phyloP scores from a whole-genome alignment of 345 rosid genomes.

The Draba incana region DNA sequence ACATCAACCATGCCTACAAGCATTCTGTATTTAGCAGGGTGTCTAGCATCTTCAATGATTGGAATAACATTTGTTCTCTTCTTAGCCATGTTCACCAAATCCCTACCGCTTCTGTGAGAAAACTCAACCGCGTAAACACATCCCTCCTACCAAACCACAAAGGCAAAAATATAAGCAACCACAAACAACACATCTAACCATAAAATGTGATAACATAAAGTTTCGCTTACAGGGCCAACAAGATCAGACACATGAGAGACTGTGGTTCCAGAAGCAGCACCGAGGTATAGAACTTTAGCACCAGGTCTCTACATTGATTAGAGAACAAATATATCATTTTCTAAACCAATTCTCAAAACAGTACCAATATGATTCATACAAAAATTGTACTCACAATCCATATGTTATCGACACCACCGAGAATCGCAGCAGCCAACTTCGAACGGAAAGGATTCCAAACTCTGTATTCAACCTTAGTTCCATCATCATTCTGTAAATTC shows the following conservation, averaged over 20 bases:
- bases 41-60: conserved; percentile 98
- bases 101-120: conserved; percentile 97
- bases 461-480: conserved; percentile 88
- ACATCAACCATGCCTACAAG: conserved; percentile 99
- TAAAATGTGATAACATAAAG: not conserved
- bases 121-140: conserved; percentile 96
- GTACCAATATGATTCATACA: not conserved
- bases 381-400: conserved; percentile 68
- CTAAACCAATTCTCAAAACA: not conserved
- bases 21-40: conserved; percentile 96
- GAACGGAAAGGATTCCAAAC: conserved; percentile 99
- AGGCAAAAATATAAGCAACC: not conserved
- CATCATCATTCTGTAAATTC: conserved; percentile 75
- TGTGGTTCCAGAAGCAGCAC: conserved; percentile 99
- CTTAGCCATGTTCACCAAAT: conserved; percentile 98
- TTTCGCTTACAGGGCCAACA: conserved; percentile 86
- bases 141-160: conserved; percentile 55
- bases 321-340: not conserved
- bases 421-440: conserved; percentile 93
- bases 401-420: conserved; percentile 96
- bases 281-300: conserved; percentile 91
- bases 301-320: conserved; percentile 78
- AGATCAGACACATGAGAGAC: conserved; percentile 97
- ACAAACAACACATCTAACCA: not conserved
- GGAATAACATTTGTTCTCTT: conserved; percentile 93